Conservation (phyloP, 2,329 filamentous ascomycete species). For the Ceratocystis papillata region DNA sequence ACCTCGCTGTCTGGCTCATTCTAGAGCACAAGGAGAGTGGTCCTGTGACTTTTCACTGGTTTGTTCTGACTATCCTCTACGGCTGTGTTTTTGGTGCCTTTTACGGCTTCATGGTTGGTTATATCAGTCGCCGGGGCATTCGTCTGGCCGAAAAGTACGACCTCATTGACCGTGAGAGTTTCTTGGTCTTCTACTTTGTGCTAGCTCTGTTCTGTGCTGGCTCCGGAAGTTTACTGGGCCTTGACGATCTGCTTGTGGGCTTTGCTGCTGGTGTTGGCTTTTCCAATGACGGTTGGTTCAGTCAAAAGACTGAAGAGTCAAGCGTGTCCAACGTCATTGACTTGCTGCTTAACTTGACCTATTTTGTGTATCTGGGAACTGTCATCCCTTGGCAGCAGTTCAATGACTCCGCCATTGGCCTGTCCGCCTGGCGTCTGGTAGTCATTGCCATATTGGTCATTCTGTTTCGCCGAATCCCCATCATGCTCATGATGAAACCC, state of each 20-base stretch:
- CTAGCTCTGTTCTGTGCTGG: conserved; percentile 91
- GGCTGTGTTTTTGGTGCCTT: conserved; percentile 89
- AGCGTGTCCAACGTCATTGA: conserved; percentile 99
- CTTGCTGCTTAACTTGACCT: conserved; percentile 87
- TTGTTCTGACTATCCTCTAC: conserved; percentile 82
- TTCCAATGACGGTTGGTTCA: conserved; percentile 98
- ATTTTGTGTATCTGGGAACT: conserved; percentile 94
- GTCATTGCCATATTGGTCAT: conserved; percentile 89
- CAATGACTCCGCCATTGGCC: conserved; percentile 62
- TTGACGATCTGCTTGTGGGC: conserved; percentile 88
- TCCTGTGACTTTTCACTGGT: conserved; percentile 71
- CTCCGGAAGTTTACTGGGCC: conserved; percentile 77
- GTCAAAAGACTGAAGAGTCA: conserved; percentile 93
- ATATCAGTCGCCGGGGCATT: conserved; percentile 82
- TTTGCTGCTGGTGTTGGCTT: conserved; percentile 97
- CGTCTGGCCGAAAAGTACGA: conserved; percentile 74
- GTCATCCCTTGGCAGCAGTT: conserved; percentile 94
- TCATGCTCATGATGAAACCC: conserved; percentile 86
- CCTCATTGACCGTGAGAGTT: conserved; percentile 90
- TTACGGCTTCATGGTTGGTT: conserved; percentile 79
- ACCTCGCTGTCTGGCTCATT: conserved; percentile 81
- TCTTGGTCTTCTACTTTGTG: conserved; percentile 97
- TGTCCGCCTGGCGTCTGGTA: conserved; percentile 81
- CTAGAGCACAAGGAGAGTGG: conserved; percentile 60
- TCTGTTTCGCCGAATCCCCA: conserved; percentile 87